These are phyloP conservation scores for Saturnispora bothae DNA, from an alignment of 805 yeast genomes.

Conservation along the genomic window DNA sequence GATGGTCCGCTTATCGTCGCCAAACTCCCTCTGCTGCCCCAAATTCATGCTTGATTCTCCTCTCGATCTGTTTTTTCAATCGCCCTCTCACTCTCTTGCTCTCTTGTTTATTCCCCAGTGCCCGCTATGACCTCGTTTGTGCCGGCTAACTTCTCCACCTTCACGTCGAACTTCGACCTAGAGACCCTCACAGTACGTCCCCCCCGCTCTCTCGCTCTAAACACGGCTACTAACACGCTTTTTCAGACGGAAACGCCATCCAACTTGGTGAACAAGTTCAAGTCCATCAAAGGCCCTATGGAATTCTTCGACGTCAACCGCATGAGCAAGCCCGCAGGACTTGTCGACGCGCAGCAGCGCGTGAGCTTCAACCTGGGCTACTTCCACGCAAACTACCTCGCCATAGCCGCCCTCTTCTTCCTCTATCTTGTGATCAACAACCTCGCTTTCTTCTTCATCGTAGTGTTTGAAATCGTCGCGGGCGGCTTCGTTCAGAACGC, in stretches of 20 bases:
- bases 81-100: no score
- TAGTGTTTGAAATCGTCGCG: slow-evolving; percentile 36
- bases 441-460: slow-evolving; percentile 66
- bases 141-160: slow-evolving; percentile 28
- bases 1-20: no score
- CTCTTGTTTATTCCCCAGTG: background rate
- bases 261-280: slow-evolving; percentile 47
- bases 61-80: background rate
- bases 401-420: slow-evolving; percentile 55
- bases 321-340: slow-evolving; percentile 72
- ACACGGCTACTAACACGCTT: background rate
- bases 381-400: slow-evolving; percentile 74
- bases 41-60: no score
- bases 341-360: slow-evolving; percentile 76
- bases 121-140: slow-evolving; percentile 24
- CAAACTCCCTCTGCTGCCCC: no score
- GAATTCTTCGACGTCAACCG: slow-evolving; percentile 87
- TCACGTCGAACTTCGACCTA: slow-evolving; percentile 25
- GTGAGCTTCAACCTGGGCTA: slow-evolving; percentile 74
- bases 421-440: slow-evolving; percentile 80
- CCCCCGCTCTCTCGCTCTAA: background rate
- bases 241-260: slow-evolving; percentile 26
- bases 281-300: slow-evolving; percentile 70
- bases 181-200: slow-evolving; percentile 23
- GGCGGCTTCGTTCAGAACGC: slow-evolving; percentile 31